These are phyloP conservation scores for Aspergillus conjunctus DNA, from an alignment of 495 filamentous ascomycete species.

Conservation along the genomic window DNA sequence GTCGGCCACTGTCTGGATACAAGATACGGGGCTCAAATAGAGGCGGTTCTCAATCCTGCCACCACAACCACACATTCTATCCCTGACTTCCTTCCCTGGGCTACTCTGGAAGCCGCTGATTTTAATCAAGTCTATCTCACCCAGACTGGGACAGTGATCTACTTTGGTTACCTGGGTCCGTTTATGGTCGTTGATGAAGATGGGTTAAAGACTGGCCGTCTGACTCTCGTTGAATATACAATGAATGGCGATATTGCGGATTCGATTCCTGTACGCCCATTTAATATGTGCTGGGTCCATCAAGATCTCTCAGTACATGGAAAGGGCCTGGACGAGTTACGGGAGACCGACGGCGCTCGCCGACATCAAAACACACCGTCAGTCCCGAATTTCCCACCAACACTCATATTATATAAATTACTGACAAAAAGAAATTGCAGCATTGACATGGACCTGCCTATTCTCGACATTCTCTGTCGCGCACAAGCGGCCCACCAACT, in stretches of 20 bases:
- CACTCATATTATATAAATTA: background rate
- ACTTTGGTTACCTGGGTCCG: background rate
- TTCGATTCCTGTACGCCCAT: background rate
- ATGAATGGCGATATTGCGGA: background rate
- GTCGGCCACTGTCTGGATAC: background rate
- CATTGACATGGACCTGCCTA: conserved; percentile 1
- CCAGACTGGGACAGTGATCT: background rate
- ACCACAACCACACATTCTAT: background rate
- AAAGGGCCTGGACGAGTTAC: background rate
- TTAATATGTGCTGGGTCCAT: background rate
- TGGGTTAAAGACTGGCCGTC: background rate
- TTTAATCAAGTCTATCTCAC: background rate
- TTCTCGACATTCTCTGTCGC: background rate
- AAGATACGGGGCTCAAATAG: background rate
- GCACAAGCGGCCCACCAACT: background rate
- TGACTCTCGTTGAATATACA: background rate
- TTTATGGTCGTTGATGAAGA: conserved; percentile 1
- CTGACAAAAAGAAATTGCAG: background rate
- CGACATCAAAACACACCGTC: conserved; percentile 2
- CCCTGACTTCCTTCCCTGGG: background rate
- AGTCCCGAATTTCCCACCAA: background rate
- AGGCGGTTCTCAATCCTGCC: background rate
- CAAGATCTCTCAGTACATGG: background rate
- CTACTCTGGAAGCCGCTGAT: background rate
- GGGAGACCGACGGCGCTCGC: background rate